Conservation (phyloP, 441 rosid genomes). For the Croton setiger region DNA sequence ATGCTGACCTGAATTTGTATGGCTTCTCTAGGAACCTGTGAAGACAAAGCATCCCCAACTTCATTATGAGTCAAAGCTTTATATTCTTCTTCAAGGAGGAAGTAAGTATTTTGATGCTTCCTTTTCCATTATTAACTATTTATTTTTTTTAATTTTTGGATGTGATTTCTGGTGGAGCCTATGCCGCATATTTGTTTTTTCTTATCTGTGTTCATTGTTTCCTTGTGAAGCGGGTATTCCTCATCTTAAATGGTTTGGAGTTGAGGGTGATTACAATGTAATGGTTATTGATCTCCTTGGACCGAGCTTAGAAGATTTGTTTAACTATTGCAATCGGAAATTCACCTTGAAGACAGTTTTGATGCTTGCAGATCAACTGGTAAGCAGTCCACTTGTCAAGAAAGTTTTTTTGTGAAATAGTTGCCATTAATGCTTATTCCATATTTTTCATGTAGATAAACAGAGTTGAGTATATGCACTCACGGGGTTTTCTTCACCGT, state of each 20-base stretch:
- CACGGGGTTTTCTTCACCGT: constrained; percentile 97
- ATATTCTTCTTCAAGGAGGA: constrained; percentile 98
- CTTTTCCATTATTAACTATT: background rate
- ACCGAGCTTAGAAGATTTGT: constrained; percentile 91
- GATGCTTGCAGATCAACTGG: constrained; percentile 99
- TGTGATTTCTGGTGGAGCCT: background rate
- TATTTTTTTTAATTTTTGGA: background rate
- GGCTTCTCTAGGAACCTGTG: constrained; percentile 57
- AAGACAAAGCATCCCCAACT: constrained; percentile 95
- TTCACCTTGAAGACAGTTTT: constrained; percentile 85
- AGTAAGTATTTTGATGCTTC: constrained; percentile 41
- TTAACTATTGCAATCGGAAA: constrained; percentile 88
- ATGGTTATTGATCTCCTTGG: constrained; percentile 99
- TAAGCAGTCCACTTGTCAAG: constrained; percentile 30
- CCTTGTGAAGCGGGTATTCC: constrained; percentile 76
- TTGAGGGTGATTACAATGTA: constrained; percentile 81
- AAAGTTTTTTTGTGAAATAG: constrained; percentile 16
- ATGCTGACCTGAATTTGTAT: constrained; percentile 8
- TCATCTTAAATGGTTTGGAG: constrained; percentile 91
- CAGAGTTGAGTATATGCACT: constrained; percentile 96
- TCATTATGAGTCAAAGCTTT: constrained; percentile 90
- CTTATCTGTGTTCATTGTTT: constrained; percentile 12
- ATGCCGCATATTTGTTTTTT: background rate
- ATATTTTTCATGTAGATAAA: constrained; percentile 49
- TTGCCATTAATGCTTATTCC: constrained; percentile 1